Percentiles rank a stretch among this genome's conserved stretches.
Conservation (phyloP, 2,329 filamentous ascomycete species). For the Ascochyta fabae region DNA sequence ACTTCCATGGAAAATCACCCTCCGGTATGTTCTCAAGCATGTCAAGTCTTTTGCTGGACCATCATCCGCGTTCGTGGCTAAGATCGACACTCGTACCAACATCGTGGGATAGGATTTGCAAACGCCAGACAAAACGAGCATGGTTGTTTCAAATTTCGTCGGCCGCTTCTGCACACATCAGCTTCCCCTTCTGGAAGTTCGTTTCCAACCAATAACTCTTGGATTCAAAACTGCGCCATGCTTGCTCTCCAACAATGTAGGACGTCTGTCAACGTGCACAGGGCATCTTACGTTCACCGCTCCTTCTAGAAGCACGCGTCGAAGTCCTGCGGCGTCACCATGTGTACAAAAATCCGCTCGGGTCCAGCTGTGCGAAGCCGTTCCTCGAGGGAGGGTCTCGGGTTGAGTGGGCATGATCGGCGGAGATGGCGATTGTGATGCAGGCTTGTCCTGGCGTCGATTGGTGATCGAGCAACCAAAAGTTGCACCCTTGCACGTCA, state of each 20-base stretch:
- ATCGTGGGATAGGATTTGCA: conserved; percentile 1
- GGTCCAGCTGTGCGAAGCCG: background rate
- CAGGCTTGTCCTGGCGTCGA: conserved; percentile 9
- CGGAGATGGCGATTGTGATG: background rate
- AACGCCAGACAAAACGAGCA: background rate
- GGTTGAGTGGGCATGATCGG: conserved; percentile 17
- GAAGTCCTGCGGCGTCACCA: conserved; percentile 11
- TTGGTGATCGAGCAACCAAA: conserved; percentile 9
- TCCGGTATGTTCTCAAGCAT: conserved; percentile 1
- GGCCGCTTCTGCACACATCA: conserved; percentile 6
- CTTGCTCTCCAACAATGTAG: background rate
- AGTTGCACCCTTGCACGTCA: conserved; percentile 16
- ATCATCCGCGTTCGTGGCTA: conserved; percentile 1
- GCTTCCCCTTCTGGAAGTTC: conserved; percentile 8
- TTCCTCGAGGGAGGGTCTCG: conserved; percentile 10
- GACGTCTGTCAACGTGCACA: conserved; percentile 8
- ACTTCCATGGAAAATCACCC: background rate
- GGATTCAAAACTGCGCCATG: background rate
- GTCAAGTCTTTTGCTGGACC: conserved; percentile 1
- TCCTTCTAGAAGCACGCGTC: conserved; percentile 23
- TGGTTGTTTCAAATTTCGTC: conserved; percentile 5
- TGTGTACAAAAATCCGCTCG: conserved; percentile 8
- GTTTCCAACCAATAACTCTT: background rate
- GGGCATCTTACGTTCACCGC: conserved; percentile 8
- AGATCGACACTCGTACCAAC: conserved; percentile 12